Evolutionary conservation across 2,329 filamentous ascomycete species (phyloP).

Genomic region (Aspergillus glaucus): DNA sequence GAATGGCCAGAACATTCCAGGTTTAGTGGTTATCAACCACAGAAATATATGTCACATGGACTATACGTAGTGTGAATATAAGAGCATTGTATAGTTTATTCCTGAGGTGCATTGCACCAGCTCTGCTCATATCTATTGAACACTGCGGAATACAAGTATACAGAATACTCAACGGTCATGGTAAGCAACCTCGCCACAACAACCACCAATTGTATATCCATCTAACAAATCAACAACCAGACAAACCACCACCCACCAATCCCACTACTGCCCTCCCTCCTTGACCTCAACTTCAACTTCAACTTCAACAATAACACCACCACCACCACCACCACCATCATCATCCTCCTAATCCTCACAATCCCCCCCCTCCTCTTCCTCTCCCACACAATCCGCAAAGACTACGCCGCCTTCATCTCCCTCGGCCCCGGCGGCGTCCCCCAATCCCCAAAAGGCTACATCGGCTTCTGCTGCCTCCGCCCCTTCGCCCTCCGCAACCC

Average conservation of each 20-base stretch:
- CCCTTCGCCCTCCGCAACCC: conserved; percentile 66
- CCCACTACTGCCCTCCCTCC: neutral
- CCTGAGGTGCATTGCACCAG: no score
- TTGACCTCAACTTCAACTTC: neutral
- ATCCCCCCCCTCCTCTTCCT: conserved; percentile 44
- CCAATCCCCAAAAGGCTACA: conserved; percentile 64
- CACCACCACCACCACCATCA: neutral
- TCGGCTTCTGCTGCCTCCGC: conserved; percentile 65
- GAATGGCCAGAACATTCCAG: neutral
- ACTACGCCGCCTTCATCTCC: conserved; percentile 65
- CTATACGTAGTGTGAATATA: neutral
- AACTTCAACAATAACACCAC: neutral
- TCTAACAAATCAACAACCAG: neutral
- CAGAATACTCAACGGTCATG: neutral
- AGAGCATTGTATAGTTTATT: no score
- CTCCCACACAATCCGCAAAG: conserved; percentile 55
- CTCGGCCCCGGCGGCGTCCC: conserved; percentile 78
- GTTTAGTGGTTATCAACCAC: neutral
- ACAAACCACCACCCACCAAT: neutral
- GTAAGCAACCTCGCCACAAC: neutral
- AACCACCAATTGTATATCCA: no score
- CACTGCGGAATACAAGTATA: neutral
- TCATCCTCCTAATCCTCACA: conserved; percentile 23
- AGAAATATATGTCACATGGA: neutral
- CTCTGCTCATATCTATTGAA: no score